phyloP scores from a whole-genome alignment of 163 green algal genomes.

The Prototheca cutis region DNA sequence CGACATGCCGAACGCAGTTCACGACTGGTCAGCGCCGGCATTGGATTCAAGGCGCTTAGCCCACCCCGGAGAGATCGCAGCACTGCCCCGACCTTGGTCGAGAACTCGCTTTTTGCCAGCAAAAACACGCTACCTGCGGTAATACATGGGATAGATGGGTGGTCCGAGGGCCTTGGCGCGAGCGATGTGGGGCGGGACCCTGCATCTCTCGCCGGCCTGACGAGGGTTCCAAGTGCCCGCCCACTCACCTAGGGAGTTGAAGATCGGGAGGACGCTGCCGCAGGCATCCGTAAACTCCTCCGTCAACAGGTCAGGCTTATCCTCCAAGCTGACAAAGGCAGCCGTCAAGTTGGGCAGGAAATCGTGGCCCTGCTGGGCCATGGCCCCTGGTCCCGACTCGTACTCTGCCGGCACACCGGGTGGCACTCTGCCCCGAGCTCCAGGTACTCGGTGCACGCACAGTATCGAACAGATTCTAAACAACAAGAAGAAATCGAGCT shows the following conservation, averaged over 20 bases:
- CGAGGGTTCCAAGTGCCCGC: too few species aligned
- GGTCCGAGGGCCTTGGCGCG: background rate
- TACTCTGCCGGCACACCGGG: too few species aligned
- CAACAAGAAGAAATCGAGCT: too few species aligned
- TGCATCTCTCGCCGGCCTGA: background rate
- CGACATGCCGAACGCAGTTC: too few species aligned
- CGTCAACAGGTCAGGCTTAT: slow-evolving; percentile 25
- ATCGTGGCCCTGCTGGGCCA: background rate
- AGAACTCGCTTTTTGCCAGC: slow-evolving; percentile 46
- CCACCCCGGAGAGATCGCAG: too few species aligned
- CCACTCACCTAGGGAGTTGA: slow-evolving; percentile 40
- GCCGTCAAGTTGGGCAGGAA: slow-evolving; percentile 40
- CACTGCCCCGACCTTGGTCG: slow-evolving; percentile 38
- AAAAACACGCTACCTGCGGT: slow-evolving; percentile 40
- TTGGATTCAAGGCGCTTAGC: too few species aligned
- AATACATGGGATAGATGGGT: too few species aligned
- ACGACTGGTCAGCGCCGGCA: too few species aligned
- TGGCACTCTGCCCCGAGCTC: too few species aligned
- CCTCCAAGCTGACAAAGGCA: slow-evolving; percentile 24
- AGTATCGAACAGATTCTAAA: too few species aligned
- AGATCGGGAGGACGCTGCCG: slow-evolving; percentile 35
- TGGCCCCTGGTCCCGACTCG: too few species aligned
- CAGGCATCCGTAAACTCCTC: slow-evolving; percentile 30
- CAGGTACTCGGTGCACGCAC: too few species aligned
- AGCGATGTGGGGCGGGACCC: background rate